phyloP scores from a whole-genome alignment of 768 basidiomycete genomes.

The Hortiboletus campestris region DNA sequence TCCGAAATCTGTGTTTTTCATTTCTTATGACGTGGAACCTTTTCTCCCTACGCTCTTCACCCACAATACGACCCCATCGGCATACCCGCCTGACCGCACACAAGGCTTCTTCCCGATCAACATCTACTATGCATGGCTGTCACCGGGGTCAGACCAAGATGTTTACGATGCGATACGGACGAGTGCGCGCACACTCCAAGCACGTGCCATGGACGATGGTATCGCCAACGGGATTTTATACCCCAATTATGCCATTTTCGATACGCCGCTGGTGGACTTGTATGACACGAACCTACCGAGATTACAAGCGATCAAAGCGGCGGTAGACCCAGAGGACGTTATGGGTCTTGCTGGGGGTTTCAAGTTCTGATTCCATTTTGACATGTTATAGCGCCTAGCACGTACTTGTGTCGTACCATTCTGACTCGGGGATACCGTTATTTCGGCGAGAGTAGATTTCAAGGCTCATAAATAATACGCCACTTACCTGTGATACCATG shows the following conservation, averaged over 20 bases:
- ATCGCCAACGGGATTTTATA: constrained; percentile 41
- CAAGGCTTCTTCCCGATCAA: constrained; percentile 41
- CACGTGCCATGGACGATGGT: constrained; percentile 39
- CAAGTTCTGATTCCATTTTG: constrained; percentile 38
- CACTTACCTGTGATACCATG: not conserved
- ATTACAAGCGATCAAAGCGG: constrained; percentile 41
- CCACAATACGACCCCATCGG: constrained; percentile 37
- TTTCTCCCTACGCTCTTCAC: constrained; percentile 45
- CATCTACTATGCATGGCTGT: constrained; percentile 36
- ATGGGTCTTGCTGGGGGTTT: constrained; percentile 68
- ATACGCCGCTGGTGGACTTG: constrained; percentile 45
- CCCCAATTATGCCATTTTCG: constrained; percentile 55
- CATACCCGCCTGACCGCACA: constrained; percentile 45
- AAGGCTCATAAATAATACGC: not conserved
- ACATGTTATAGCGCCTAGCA: not conserved
- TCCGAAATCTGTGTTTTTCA: not conserved
- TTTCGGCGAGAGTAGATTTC: too few relatives aligned
- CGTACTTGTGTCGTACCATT: not conserved
- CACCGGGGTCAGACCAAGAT: not conserved
- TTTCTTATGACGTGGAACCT: constrained; percentile 41
- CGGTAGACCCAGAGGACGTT: constrained; percentile 52
- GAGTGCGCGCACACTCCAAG: constrained; percentile 38
- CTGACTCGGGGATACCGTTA: too few relatives aligned
- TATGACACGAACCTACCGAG: constrained; percentile 43
- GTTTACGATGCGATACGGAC: constrained; percentile 37